A percentile compares a stretch with the other conserved stretches of the same genome.
Evolutionary conservation across 805 yeast species (phyloP).

Genomic region (Debaryomyces prosopidis): DNA sequence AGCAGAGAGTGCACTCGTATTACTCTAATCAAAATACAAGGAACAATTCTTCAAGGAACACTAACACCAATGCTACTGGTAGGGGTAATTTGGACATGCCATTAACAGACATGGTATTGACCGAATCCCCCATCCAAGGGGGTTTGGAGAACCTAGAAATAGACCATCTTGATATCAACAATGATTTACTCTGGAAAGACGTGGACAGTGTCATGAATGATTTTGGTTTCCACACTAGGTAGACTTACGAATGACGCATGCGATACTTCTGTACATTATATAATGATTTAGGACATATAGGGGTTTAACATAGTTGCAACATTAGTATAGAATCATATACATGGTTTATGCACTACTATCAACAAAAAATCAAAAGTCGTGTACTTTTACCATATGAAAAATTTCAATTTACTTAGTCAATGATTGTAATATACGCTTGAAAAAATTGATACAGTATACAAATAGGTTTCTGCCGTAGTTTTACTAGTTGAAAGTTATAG

Average conservation of each 20-base stretch:
- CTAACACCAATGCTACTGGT: neutral
- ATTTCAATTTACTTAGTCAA: neutral
- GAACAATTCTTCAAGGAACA: neutral
- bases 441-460: neutral
- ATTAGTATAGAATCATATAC: too few species aligned
- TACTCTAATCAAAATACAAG: neutral
- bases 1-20: neutral
- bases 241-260: neutral
- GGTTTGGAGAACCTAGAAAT: constrained; percentile 35
- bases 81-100: neutral
- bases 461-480: constrained; percentile 1
- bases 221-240: constrained; percentile 76
- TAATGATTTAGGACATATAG: neutral
- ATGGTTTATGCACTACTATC: neutral
- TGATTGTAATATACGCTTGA: neutral
- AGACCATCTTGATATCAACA: constrained; percentile 47
- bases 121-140: constrained; percentile 26
- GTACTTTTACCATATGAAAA: neutral
- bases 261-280: neutral
- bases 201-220: constrained; percentile 89
- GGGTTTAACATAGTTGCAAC: too few species aligned
- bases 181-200: constrained; percentile 70
- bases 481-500: constrained; percentile 10
- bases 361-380: neutral
- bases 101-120: constrained; percentile 4